Evolutionary conservation across 495 filamentous ascomycete species (phyloP), one percentile per base, ranked within the genome.

Genomic region (Podospora comata): DNA sequence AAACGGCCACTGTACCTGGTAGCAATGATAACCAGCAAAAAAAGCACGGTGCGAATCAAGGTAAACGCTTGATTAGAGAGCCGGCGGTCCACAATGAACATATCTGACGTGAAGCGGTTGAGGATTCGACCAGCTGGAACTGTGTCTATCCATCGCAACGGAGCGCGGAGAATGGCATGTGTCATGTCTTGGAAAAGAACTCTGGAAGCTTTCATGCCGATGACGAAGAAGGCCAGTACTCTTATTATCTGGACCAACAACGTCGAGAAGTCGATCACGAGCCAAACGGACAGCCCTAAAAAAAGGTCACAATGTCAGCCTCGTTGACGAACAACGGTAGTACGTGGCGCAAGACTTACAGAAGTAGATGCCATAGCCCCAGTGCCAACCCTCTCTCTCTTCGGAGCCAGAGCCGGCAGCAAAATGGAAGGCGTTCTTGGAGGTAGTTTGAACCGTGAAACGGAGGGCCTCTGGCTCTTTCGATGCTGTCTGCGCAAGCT

Each of bases 81-180:
- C 5, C 69, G 67, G 11, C 73, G 76, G 66, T 85, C 82, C 18
- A 84, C 68, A 2, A 72, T 72, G 53, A 78, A 76, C 2, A 82
- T 66, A 71, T 87, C 85, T 3, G 79, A 75, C 0, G 78, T 79
- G 63, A 87, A 84, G 15, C 84, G 81, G 70, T 87, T 85, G 32
- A 84, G 70, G 30, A 86, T 80, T 5, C 79, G 77, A 4, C 85
- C 85, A 2, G 81, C 48, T 3, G 84, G 83, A 9, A 79, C 77
- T 0, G 80, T 85, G 66, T 86, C 83, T 48, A 84, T 79, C 74
- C 80, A 87, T 20, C 75, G 72, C 32, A 86, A 73, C 1, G 85
- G 82, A 13, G 85, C 82, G 19, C 79, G 76, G 16, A 86, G 72
- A 16, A 87, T 77, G 3, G 75, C 74, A 27, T 71, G 74, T 1